Conservation (phyloP, 768 basidiomycete species). For the Agaricus subrufescens region DNA sequence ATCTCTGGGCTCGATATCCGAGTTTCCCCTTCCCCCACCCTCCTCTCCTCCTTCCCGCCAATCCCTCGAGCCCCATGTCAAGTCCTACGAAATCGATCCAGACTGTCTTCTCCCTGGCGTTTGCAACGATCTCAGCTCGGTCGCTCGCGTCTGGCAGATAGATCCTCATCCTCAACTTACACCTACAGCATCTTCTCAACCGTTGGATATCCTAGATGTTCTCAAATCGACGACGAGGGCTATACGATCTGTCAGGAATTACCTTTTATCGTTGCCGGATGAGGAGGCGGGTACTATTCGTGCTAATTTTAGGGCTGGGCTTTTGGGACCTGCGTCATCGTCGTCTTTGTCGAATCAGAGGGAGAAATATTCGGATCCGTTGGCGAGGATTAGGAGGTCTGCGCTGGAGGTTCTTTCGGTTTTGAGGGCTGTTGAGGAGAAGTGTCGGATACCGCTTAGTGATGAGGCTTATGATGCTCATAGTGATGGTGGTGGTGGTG, state of each 20-base stretch:
- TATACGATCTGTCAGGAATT: slow-evolving; percentile 80
- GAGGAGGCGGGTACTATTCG: slow-evolving; percentile 55
- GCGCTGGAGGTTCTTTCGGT: slow-evolving; percentile 82
- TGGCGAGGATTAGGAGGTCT: slow-evolving; percentile 65
- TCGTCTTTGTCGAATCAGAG: slow-evolving; percentile 12
- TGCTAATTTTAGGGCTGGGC: slow-evolving; percentile 54
- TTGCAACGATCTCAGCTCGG: slow-evolving; percentile 64
- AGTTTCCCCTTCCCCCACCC: slow-evolving; percentile 68
- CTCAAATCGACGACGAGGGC: slow-evolving; percentile 78
- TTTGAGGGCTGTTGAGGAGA: slow-evolving; percentile 79
- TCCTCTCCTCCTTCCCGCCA: slow-evolving; percentile 41
- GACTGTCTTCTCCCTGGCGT: slow-evolving; percentile 75
- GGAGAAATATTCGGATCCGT: slow-evolving; percentile 43
- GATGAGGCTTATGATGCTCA: slow-evolving; percentile 83
- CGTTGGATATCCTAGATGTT: slow-evolving; percentile 56
- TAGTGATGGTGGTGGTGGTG: slow-evolving; percentile 54
- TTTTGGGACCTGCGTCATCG: slow-evolving; percentile 30
- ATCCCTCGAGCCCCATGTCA: slow-evolving; percentile 50
- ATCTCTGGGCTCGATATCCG: slow-evolving; percentile 36
- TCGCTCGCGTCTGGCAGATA: slow-evolving; percentile 62
- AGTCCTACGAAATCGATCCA: slow-evolving; percentile 68
- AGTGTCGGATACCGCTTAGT: slow-evolving; percentile 64
- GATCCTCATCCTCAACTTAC: slow-evolving; percentile 15
- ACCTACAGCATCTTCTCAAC: slow-evolving; percentile 11
- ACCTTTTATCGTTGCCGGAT: slow-evolving; percentile 77